Conservation (phyloP, 495 filamentous ascomycete species). For the Cercophora samala region DNA sequence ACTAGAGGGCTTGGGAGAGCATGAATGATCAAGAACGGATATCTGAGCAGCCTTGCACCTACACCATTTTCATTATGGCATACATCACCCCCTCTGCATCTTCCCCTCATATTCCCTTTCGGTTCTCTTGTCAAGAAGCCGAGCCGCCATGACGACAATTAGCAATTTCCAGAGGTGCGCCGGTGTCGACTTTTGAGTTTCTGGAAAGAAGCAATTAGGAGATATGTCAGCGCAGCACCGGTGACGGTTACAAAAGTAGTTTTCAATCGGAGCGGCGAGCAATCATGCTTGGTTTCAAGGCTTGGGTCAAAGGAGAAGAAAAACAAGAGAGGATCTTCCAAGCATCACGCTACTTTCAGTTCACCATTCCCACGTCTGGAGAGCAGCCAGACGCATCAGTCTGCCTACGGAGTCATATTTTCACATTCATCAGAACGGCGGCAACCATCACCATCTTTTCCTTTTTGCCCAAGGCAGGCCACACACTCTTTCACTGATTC, state of each 20-base stretch:
- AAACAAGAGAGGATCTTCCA: too few species aligned
- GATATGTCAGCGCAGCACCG: constrained; percentile 25
- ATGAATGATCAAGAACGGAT: constrained; percentile 44
- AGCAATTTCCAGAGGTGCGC: constrained; percentile 18
- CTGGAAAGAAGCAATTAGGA: constrained; percentile 1
- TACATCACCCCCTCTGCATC: background rate
- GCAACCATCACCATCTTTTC: too few species aligned
- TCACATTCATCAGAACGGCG: too few species aligned
- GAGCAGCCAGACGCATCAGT: too few species aligned
- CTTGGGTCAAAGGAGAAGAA: background rate
- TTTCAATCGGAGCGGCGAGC: constrained; percentile 56
- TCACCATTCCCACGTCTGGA: too few species aligned
- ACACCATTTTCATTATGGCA: background rate
- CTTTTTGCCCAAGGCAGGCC: too few species aligned
- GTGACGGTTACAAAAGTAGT: constrained; percentile 46
- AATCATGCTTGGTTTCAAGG: background rate
- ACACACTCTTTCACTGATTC: too few species aligned
- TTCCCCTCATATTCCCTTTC: background rate
- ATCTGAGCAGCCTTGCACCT: constrained; percentile 36
- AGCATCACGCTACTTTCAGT: too few species aligned
- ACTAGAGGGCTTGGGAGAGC: constrained; percentile 14
- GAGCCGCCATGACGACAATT: constrained; percentile 28
- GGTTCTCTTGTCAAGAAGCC: background rate
- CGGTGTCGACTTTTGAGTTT: constrained; percentile 2
- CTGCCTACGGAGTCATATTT: too few species aligned